phyloP scores from a whole-genome alignment of 2,329 filamentous ascomycete species.

The Orbilia javanica region DNA sequence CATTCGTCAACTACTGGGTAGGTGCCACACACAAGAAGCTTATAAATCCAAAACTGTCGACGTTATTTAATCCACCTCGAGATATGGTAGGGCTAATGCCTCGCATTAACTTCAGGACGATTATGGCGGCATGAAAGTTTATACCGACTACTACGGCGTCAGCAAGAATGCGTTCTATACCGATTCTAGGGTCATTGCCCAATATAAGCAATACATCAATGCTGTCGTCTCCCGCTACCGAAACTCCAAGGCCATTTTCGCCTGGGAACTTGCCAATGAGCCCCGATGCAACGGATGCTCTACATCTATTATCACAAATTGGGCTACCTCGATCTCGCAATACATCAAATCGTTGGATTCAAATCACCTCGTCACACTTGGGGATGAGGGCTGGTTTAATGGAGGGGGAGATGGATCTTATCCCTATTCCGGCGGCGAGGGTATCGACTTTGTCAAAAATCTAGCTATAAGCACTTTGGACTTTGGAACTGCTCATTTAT shows the following conservation, averaged over 20 bases:
- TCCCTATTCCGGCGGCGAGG: constrained; percentile 69
- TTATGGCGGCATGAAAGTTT: constrained; percentile 44
- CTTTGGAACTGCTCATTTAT: constrained; percentile 71
- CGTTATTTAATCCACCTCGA: too few species aligned
- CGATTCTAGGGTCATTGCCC: constrained; percentile 69
- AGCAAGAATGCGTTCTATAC: constrained; percentile 72
- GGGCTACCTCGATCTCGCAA: constrained; percentile 72
- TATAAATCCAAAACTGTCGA: too few species aligned
- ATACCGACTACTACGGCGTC: constrained; percentile 69
- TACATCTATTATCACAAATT: constrained; percentile 72
- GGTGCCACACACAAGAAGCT: not conserved
- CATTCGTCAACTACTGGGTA: constrained; percentile 77
- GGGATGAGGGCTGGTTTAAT: constrained; percentile 70
- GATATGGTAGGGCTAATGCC: not conserved
- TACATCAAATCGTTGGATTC: constrained; percentile 76
- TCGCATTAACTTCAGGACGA: constrained; percentile 26
- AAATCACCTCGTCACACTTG: constrained; percentile 73
- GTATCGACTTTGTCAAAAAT: constrained; percentile 70
- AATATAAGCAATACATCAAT: constrained; percentile 75
- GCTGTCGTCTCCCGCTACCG: constrained; percentile 73
- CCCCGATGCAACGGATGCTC: constrained; percentile 74
- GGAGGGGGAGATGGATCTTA: constrained; percentile 70
- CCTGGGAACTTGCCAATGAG: constrained; percentile 78
- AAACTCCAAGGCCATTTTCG: constrained; percentile 72
- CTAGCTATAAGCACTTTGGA: constrained; percentile 70